Base-by-base conservation (phyloP, 1,284 basidiomycete species). In the Golubevia pallescens region DNA sequence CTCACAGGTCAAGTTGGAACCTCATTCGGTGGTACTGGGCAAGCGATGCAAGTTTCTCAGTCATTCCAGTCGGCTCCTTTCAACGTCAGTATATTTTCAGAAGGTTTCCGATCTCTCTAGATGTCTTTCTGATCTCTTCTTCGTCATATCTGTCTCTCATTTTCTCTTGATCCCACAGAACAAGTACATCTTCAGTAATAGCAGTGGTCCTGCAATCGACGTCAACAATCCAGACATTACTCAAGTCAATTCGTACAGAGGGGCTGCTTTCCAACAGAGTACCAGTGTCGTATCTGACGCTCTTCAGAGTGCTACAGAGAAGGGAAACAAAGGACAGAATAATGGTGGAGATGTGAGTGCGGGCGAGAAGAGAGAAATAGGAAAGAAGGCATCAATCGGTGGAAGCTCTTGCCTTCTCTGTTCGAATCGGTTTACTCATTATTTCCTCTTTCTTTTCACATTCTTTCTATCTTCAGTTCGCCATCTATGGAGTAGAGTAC, bases 1-100 rank as follows among this genome's bases (percentile, higher is more conserved):
- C n/a, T n/a, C n/a, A n/a, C n/a, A n/a, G n/a, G n/a, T n/a, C n/a
- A n/a, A 38, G 34, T 38, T 10, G 34, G 34, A 38, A 38, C 3
- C 34, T 5, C 5, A 4, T 38, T 38, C 10, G 34, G 5, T 5
- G 34, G 34, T 5, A 38, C 5, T 5, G 34, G 34, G 3, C 34
- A 38, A 38, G 34, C 10, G 5, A 72, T 78, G 19, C 65, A 60
- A 3, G 79, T 78, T 1, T 82, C 80, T 53, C 80, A 82, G 63
- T 82, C 81, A 20, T 68, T 80, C 48, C 82, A 85, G 64, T 66
- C 74, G 10, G 81, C 78, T 0, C 82, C 82, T 7, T 84, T 82
- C 56, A 81, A 84, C 60, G n/a, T n/a, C n/a, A n/a, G n/a, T n/a
- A n/a, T 70, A 68, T 38, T 56, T 63, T 1, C 84, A 85, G 28